These are phyloP conservation scores for Cladosporium sphaerospermum DNA, from an alignment of 2,329 filamentous ascomycete genomes.

Conservation along the genomic window DNA sequence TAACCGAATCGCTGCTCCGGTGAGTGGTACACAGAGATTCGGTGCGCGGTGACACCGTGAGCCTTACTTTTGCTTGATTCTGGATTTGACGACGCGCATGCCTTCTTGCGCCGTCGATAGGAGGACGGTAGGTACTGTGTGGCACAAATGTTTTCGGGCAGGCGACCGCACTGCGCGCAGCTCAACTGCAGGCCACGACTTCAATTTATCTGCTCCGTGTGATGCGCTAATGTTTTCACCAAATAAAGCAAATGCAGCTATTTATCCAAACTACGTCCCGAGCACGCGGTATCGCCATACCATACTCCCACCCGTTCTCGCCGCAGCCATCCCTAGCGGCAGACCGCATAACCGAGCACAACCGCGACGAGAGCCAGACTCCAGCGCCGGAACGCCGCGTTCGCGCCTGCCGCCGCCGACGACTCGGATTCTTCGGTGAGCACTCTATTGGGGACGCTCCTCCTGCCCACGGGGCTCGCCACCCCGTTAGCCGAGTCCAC, in stretches of 20 bases:
- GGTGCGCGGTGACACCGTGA: constrained; percentile 9
- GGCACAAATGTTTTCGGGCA: background rate
- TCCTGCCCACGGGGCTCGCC: constrained; percentile 39
- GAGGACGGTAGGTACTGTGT: constrained; percentile 4
- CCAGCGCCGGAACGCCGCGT: constrained; percentile 6
- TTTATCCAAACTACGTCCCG: background rate
- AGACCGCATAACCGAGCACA: constrained; percentile 6
- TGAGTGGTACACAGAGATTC: constrained; percentile 7
- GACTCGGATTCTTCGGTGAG: background rate
- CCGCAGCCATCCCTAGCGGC: constrained; percentile 5
- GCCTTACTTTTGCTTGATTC: constrained; percentile 6
- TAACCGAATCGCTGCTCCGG: constrained; percentile 1
- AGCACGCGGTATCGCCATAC: no score
- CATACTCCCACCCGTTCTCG: background rate
- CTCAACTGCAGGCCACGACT: constrained; percentile 1
- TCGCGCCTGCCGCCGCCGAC: constrained; percentile 3
- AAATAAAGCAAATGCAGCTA: constrained; percentile 9
- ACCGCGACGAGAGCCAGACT: constrained; percentile 6
- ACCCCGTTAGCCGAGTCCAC: constrained; percentile 62
- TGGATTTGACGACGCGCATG: constrained; percentile 8
- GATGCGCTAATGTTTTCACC: constrained; percentile 3
- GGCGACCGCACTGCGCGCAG: background rate
- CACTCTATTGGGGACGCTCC: constrained; percentile 17
- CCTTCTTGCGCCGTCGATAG: constrained; percentile 2
- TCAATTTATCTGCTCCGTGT: constrained; percentile 5